phyloP scores from a whole-genome alignment of 2,329 filamentous ascomycete species.

The Aspergillus caelatus region DNA sequence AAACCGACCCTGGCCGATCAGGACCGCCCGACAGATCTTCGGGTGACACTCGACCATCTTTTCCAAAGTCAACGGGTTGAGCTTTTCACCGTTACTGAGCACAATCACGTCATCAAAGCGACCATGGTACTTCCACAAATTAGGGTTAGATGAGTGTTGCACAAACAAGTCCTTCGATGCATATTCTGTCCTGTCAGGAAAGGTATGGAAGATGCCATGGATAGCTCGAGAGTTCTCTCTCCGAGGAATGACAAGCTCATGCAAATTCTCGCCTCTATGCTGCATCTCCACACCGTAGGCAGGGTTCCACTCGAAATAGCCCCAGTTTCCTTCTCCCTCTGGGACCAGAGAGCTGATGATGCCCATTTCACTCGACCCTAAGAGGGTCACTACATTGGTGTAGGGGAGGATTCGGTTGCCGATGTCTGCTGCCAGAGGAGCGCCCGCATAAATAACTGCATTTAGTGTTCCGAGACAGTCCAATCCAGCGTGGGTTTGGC shows the following conservation, averaged over 20 bases:
- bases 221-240: background rate
- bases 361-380: slow-evolving; percentile 12
- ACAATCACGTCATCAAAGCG: slow-evolving; percentile 45
- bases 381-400: background rate
- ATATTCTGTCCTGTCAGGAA: slow-evolving; percentile 22
- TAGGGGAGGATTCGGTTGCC: background rate
- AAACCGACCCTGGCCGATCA: slow-evolving; percentile 38
- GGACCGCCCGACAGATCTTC: slow-evolving; percentile 28
- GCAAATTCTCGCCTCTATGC: slow-evolving; percentile 14
- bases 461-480: slow-evolving; percentile 16
- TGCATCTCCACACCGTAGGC: slow-evolving; percentile 8
- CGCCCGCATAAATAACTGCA: slow-evolving; percentile 5
- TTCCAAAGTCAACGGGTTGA: slow-evolving; percentile 46
- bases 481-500: slow-evolving; percentile 12
- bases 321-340: slow-evolving; percentile 21
- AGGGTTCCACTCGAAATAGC: slow-evolving; percentile 29
- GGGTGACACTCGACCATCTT: slow-evolving; percentile 33
- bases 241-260: slow-evolving; percentile 23
- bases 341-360: slow-evolving; percentile 14
- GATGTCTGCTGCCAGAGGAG: background rate
- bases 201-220: slow-evolving; percentile 23
- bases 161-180: slow-evolving; percentile 33
- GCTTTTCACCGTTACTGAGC: slow-evolving; percentile 46
- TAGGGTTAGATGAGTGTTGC: slow-evolving; percentile 39
- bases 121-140: slow-evolving; percentile 11